Evolutionary conservation across 2,329 filamentous ascomycete genomes (phyloP).

Genomic region (Parascedosporium putredinis): DNA sequence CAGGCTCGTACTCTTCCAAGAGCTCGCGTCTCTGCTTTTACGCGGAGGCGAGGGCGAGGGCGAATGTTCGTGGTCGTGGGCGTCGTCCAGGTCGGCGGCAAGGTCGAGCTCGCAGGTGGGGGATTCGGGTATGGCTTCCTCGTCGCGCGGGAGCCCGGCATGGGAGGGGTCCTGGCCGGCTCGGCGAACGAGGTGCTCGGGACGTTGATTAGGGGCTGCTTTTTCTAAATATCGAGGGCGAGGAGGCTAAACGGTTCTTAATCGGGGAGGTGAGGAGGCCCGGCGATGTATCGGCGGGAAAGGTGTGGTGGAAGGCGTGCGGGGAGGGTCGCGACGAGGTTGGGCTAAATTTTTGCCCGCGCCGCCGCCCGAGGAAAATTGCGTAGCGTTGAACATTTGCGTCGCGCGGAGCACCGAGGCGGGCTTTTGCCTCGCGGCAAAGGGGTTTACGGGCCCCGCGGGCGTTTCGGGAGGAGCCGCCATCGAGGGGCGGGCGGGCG

Average conservation of each 20-base stretch:
- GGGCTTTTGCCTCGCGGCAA: slow-evolving; percentile 16
- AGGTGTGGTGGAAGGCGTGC: slow-evolving; percentile 3
- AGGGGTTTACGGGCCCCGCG: slow-evolving; percentile 36
- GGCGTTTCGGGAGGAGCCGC: slow-evolving; percentile 36
- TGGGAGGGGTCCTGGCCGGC: background rate
- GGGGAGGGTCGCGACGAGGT: slow-evolving; percentile 50
- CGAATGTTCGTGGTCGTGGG: too few relatives aligned
- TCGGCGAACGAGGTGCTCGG: background rate
- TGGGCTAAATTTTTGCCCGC: slow-evolving; percentile 38
- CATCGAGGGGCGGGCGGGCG: slow-evolving; percentile 20
- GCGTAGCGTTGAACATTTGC: slow-evolving; percentile 46
- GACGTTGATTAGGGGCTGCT: slow-evolving; percentile 16
- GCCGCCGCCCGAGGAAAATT: slow-evolving; percentile 39
- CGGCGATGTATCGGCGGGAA: slow-evolving; percentile 2
- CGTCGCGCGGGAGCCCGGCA: background rate
- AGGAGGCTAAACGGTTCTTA: slow-evolving; percentile 36
- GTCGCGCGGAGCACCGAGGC: slow-evolving; percentile 18
- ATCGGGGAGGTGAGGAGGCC: slow-evolving; percentile 36
- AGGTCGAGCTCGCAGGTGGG: slow-evolving; percentile 31
- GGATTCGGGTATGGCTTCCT: slow-evolving; percentile 21
- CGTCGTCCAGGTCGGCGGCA: too few relatives aligned
- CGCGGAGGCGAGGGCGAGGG: slow-evolving; percentile 39
- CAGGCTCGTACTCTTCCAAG: slow-evolving; percentile 32
- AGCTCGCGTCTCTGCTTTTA: slow-evolving; percentile 20
- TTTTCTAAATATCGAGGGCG: slow-evolving; percentile 19